Evolutionary conservation across 2,329 filamentous ascomycete genomes (phyloP), one percentile per base, ranked within the genome.

Genomic region (Cladobotryum protrusum): DNA sequence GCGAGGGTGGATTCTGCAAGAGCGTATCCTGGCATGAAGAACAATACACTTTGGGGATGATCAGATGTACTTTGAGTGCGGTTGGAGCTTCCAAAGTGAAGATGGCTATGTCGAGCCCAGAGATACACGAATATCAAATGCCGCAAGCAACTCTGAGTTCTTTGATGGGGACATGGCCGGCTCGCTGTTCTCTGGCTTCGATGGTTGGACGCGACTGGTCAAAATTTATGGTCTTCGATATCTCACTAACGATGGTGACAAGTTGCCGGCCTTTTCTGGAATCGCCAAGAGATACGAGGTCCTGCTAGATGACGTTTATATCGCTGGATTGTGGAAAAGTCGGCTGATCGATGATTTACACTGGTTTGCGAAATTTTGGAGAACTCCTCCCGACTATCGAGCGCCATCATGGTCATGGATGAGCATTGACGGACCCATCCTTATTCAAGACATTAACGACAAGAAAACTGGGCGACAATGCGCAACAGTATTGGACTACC

Each of bases 1-100:
- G 33, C 39, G 58, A 15, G 57, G 52, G 0, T 61, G 58, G 58
- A 47, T 51, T 1, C 53, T 59, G 19, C 58, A 61, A 14, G 56
- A 61, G 33, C 54, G 56, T 5, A 43, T 57, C 2, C 52, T 60
- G 7, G 52, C 57, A 1, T 48, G 49, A 5, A 43, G 58, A 9
- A 43, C 52, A 0, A 29, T 60, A 3, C 58, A 60, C 35, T 59
- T 59, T 50, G 52, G 47, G 2, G 29, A 51, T 14, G 37, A 54
- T 15, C 48, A 55, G 37, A 18, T 54, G 3, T 52, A 52, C 13
- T 51, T 49, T 17, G 53, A 57, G 33, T 57, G 64, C 33, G 40
- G 35, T 14, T 37, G 35, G 35, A 13, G 35, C 35, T 14, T 37
- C 35, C 13, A 37, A 37, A 37, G 35, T 9, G 35, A 37, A 9